Evolutionary conservation across 192 early-diverging fungal genomes (phyloP).

Genomic region (Geranomyces michiganensis): DNA sequence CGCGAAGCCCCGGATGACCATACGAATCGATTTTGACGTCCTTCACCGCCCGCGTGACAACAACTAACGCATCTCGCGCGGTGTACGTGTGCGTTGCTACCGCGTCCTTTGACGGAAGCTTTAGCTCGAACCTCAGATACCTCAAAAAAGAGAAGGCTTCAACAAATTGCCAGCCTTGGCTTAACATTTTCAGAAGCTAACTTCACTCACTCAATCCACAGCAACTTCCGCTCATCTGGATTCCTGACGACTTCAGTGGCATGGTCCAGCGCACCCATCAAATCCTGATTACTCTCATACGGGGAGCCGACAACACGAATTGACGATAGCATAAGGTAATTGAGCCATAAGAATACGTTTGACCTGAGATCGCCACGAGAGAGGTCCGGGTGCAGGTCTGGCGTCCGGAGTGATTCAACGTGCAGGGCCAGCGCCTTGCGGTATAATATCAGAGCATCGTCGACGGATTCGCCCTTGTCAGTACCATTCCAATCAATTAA

Average conservation of each 20-base stretch:
- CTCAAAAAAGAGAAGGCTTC: background rate
- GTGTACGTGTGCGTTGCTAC: background rate
- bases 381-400: slow-evolving; percentile 15
- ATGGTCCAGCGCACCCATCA: background rate
- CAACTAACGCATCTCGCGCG: background rate
- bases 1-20: background rate
- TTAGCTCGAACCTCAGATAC: background rate
- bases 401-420: background rate
- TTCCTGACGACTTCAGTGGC: slow-evolving; percentile 28
- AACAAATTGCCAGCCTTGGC: background rate
- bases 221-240: slow-evolving; percentile 4
- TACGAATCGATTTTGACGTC: background rate
- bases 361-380: background rate
- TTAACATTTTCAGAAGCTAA: background rate
- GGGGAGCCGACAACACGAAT: background rate
- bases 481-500: background rate
- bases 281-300: slow-evolving; percentile 3
- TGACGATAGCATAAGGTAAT: slow-evolving; percentile 27
- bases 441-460: slow-evolving; percentile 10
- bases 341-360: slow-evolving; percentile 28
- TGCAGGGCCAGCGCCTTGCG: slow-evolving; percentile 9
- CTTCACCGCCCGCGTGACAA: background rate
- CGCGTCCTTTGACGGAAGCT: background rate
- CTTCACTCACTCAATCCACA: slow-evolving; percentile 27
- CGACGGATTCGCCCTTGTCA: background rate